Evolutionary conservation across 176 grass and related monocot species (phyloP), one percentile per base, ranked within the genome.

Genomic region (Musa schizocarpa): DNA sequence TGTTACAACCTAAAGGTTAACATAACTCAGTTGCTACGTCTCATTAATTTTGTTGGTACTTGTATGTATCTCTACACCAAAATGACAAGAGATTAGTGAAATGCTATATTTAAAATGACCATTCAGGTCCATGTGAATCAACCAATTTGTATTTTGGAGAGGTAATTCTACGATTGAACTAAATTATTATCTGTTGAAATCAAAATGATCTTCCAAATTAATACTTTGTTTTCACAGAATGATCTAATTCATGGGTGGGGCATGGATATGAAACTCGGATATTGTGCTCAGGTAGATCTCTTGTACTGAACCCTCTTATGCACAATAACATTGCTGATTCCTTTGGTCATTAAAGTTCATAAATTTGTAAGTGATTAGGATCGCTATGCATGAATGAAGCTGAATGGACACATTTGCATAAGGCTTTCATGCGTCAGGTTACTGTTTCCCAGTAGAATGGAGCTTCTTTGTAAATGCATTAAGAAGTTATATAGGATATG

Each of bases 201-300:
- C 14, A 13, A 68, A 34, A 68, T 68, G 21, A 29, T 16, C 65
- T 7, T n/a, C 20, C 10, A 62, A 68, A 29, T 68, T 9, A 68
- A 8, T 76, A 14, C 10, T 27, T 12, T 55, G 43, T 43, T 52
- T 64, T 68, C 66, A 54, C 90, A 98, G 94, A 91, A 98, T 70
- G 94, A 93, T 81, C 82, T 86, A 79, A 87, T 98, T 26, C 90
- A 89, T 82, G 94, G 88, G 81, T 98, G 90, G 94, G 94, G 84
- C 27, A 87, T 93, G 50, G 94, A 98, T 89, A 87, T 93, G 72
- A 98, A 93, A 81, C 89, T 98, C 82, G 94, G 94, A 10, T 93
- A 98, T 52, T 98, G 94, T 77, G 87, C 83, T 87, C 88, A 98
- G 94, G 94, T 93, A 85, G 69, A 66, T 72, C 75, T 77, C 63